Base-by-base conservation (phyloP, 441 rosid genomes). In the Adansonia rubrostipa region DNA sequence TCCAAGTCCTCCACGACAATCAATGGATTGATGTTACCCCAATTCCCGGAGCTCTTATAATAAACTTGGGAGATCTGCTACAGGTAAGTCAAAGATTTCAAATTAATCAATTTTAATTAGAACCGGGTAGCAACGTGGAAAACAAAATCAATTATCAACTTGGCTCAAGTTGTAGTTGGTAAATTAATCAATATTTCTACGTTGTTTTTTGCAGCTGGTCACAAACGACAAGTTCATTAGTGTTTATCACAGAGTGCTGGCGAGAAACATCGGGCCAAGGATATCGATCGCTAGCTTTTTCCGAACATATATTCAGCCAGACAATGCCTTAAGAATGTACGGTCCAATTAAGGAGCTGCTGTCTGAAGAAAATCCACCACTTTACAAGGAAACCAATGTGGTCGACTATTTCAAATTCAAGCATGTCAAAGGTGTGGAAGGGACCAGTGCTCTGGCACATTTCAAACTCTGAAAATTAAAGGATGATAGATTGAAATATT, bases 311-410 rank as follows among this genome's bases (percentile, higher is more conserved):
- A 48, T 73, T 10, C 56, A 42, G 42, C 77, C 79, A 0, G 74
- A 68, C 0, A 69, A 57, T 4, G 56, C n/a, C 0, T 44, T 84
- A 9, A 85, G 70, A 47, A 71, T 80, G 10, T 86, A 85, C 17
- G 88, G 90, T 13, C 93, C 94, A 33, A 85, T 92, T 33, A 83
- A 82, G 65, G 91, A 90, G 82, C 78, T 92, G 70, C 6, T 89
- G 1, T 88, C 93, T 0, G 87, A 88, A 76, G 84, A 86, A 1
- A 86, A 86, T 76, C 90, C 89, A 57, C 87, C 91, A 0, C 60
- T 74, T 57, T 88, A 88, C 78, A 85, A 82, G 76, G 88, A 87
- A 54, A 77, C 80, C 7, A 84, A 82, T 5, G 42, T 81, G 6
- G 63, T 53, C 1, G 91, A 87, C 1, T 89, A 83, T 62, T 44